phyloP scores from a whole-genome alignment of 305 asterid species.

The Fraxinus xanthoxyloides region DNA sequence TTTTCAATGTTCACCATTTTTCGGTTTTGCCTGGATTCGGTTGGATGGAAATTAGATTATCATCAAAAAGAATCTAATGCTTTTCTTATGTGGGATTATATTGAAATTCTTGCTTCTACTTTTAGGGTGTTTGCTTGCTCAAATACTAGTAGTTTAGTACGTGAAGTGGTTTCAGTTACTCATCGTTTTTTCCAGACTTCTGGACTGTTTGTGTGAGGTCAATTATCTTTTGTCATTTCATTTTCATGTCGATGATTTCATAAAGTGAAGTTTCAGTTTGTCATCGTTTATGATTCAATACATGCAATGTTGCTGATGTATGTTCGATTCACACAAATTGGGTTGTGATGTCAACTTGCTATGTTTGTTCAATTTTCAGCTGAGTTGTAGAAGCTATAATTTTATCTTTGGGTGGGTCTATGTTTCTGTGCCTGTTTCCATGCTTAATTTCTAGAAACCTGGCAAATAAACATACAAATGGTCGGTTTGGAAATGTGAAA shows the following conservation, averaged over 20 bases:
- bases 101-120: neutral
- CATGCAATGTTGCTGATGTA: neutral
- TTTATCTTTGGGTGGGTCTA: neutral
- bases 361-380: neutral
- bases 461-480: neutral
- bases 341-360: neutral
- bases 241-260: neutral
- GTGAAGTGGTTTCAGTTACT: neutral
- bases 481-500: neutral
- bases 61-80: neutral
- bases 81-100: neutral
- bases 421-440: neutral
- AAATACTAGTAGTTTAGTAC: neutral
- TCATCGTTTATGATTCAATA: neutral
- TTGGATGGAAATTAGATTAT: neutral
- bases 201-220: neutral
- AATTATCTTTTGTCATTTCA: neutral
- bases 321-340: neutral
- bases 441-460: neutral
- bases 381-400: neutral
- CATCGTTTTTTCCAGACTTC: neutral
- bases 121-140: neutral
- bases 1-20: neutral
- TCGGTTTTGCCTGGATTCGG: neutral
- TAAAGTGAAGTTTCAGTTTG: neutral